A percentile compares a stretch with the other conserved stretches of the same genome.
Conservation (phyloP, 2,329 filamentous ascomycete species). For the Fusarium sp. region DNA sequence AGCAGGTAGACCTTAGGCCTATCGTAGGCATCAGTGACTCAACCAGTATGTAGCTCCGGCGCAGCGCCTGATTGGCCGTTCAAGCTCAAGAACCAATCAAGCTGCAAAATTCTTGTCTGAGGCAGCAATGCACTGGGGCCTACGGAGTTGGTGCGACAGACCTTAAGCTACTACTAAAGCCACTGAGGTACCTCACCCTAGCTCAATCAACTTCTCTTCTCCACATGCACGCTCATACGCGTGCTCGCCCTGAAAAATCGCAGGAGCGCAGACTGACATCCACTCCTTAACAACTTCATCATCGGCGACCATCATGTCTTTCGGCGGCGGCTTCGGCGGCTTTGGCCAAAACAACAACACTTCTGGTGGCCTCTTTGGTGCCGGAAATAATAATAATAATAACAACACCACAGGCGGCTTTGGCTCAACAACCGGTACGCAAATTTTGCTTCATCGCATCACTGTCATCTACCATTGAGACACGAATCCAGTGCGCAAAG, state of each 20-base stretch:
- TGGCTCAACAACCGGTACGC: constrained; percentile 50
- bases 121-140: constrained; percentile 47
- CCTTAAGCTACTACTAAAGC: constrained; percentile 13
- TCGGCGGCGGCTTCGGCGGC: constrained; percentile 59
- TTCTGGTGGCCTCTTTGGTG: constrained; percentile 59
- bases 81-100: constrained; percentile 45
- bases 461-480: constrained; percentile 33
- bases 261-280: constrained; percentile 19
- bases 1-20: constrained; percentile 43
- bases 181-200: constrained; percentile 36
- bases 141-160: constrained; percentile 24
- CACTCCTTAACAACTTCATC: constrained; percentile 21
- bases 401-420: constrained; percentile 50
- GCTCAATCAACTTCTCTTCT: constrained; percentile 27
- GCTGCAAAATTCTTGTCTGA: constrained; percentile 48
- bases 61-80: constrained; percentile 46
- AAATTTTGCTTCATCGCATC: constrained; percentile 21
- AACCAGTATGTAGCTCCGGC: constrained; percentile 31
- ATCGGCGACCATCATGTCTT: constrained; percentile 60
- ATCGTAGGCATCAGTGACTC: constrained; percentile 46
- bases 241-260: constrained; percentile 1
- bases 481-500: constrained; percentile 16
- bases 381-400: constrained; percentile 43
- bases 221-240: constrained; percentile 1
- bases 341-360: constrained; percentile 63